A percentile compares a stretch with the other conserved stretches of the same genome.
These are phyloP conservation scores for Westerdykella ornata DNA, from an alignment of 2,329 filamentous ascomycete species.

Conservation along the genomic window DNA sequence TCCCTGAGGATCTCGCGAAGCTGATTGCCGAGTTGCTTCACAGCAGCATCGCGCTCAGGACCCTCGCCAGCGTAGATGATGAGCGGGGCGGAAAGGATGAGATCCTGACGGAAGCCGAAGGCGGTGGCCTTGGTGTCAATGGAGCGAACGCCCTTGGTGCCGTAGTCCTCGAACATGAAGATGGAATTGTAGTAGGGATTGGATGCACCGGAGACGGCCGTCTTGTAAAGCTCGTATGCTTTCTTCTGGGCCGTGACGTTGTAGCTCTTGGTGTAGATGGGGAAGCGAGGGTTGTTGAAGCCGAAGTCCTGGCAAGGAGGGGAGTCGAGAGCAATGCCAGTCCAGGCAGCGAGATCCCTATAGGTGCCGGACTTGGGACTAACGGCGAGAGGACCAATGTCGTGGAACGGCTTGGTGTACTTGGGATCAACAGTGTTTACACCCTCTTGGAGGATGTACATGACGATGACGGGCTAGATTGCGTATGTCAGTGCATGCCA, in stretches of 20 bases:
- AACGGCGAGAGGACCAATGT: slow-evolving; percentile 11
- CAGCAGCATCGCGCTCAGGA: slow-evolving; percentile 7
- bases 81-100: slow-evolving; percentile 15
- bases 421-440: slow-evolving; percentile 12
- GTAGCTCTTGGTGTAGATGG: slow-evolving; percentile 22
- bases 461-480: slow-evolving; percentile 13
- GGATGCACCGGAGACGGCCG: slow-evolving; percentile 24
- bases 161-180: slow-evolving; percentile 54
- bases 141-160: slow-evolving; percentile 40
- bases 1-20: slow-evolving; percentile 16
- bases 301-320: slow-evolving; percentile 24
- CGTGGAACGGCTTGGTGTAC: slow-evolving; percentile 19
- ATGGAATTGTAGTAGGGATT: slow-evolving; percentile 33
- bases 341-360: slow-evolving; percentile 18
- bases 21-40: slow-evolving; percentile 12
- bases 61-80: slow-evolving; percentile 15
- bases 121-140: slow-evolving; percentile 37
- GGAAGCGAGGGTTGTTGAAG: slow-evolving; percentile 21
- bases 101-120: slow-evolving; percentile 42
- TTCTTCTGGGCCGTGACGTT: slow-evolving; percentile 33
- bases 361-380: slow-evolving; percentile 15
- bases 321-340: slow-evolving; percentile 17
- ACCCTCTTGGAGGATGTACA: slow-evolving; percentile 24
- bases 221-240: slow-evolving; percentile 37
- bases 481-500: background rate